Percentiles rank a stretch among this genome's conserved stretches.
Evolutionary conservation across 106 monocot species (phyloP).

Genomic region (Dendrobium nobile): DNA sequence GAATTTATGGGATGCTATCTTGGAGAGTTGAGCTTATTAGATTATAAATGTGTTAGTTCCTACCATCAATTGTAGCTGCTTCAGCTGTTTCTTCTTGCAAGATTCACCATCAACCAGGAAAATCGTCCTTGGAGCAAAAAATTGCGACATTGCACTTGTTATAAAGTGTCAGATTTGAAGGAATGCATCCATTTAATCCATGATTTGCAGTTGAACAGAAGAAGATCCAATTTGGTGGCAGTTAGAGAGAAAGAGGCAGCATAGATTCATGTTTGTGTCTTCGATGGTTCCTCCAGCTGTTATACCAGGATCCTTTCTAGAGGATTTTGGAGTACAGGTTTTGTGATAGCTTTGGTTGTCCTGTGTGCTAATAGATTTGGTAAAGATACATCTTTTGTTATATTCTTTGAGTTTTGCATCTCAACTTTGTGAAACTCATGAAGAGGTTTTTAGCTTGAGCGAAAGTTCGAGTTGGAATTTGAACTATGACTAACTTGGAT

Average conservation of each 20-base stretch:
- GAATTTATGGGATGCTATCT: constrained; percentile 60
- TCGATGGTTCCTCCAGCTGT: constrained; percentile 16
- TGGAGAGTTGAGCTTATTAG: constrained; percentile 55
- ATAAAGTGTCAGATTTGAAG: constrained; percentile 42
- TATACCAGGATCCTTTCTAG: constrained; percentile 26
- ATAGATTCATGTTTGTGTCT: constrained; percentile 40
- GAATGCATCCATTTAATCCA: constrained; percentile 45
- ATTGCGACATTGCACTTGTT: constrained; percentile 28
- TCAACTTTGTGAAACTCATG: not conserved
- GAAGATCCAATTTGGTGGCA: constrained; percentile 17
- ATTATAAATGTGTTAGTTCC: constrained; percentile 46
- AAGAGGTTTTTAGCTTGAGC: not conserved
- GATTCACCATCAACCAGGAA: constrained; percentile 38
- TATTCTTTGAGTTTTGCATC: not conserved
- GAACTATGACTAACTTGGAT: not conserved
- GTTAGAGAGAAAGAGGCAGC: constrained; percentile 59
- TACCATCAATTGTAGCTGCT: constrained; percentile 56
- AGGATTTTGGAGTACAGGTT: not conserved
- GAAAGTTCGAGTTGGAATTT: not conserved
- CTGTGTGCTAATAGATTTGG: not conserved
- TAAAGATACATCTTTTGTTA: not conserved
- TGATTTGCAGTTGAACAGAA: constrained; percentile 42
- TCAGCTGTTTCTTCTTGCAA: constrained; percentile 66
- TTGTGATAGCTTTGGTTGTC: not conserved
- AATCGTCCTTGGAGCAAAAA: constrained; percentile 40